Evolutionary conservation across 495 filamentous ascomycete genomes (phyloP).

Genomic region (Parathielavia appendiculata): DNA sequence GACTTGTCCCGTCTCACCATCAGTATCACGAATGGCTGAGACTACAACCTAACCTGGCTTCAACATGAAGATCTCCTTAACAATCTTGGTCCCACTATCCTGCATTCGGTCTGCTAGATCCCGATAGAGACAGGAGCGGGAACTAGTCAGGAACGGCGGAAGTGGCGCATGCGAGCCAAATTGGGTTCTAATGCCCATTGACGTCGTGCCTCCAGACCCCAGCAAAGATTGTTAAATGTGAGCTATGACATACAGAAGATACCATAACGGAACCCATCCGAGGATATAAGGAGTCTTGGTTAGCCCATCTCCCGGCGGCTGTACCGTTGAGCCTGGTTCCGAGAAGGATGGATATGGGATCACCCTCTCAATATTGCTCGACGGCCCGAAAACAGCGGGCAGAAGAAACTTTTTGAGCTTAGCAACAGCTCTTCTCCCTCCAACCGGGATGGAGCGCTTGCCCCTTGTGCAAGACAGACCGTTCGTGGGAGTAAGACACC

Average conservation of each 20-base stretch:
- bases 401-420: neutral
- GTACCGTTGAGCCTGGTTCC: neutral
- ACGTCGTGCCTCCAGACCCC: neutral
- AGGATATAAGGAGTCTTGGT: neutral
- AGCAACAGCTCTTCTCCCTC: neutral
- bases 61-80: neutral
- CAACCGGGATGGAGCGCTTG: neutral
- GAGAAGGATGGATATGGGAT: conserved; percentile 1
- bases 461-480: neutral
- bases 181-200: neutral
- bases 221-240: neutral
- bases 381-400: conserved; percentile 8
- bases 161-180: conserved; percentile 5
- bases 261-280: too few relatives aligned
- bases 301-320: conserved; percentile 8
- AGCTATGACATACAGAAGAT: too few relatives aligned
- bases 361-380: neutral
- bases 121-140: neutral
- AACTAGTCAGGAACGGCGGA: neutral
- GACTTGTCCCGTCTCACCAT: too few relatives aligned
- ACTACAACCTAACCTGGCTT: neutral
- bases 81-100: conserved; percentile 5
- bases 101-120: conserved; percentile 3
- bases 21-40: too few relatives aligned
- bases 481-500: neutral